These are phyloP conservation scores for Pelargonium cotyledonis DNA, from an alignment of 441 rosid species.

Conservation along the genomic window DNA sequence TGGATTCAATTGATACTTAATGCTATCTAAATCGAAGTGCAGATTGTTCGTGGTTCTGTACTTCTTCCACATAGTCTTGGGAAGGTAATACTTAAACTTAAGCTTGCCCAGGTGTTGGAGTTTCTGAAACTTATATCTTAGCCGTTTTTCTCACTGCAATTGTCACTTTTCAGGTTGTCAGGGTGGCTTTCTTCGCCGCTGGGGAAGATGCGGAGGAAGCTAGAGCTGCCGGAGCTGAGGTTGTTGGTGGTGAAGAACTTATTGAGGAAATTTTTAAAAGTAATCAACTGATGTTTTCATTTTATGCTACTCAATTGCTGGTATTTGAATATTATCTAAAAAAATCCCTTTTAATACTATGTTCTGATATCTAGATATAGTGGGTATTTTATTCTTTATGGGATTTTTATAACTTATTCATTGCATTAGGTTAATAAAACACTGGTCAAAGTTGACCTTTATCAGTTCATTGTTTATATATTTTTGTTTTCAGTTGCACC, in stretches of 20 bases:
- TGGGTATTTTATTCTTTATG: not conserved
- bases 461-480: not conserved
- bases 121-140: not conserved
- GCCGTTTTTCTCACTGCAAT: slow-evolving; percentile 4
- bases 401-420: no score
- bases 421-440: no score
- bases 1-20: not conserved
- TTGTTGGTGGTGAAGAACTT: slow-evolving; percentile 84
- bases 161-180: slow-evolving; percentile 53
- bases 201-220: slow-evolving; percentile 97
- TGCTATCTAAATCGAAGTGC: slow-evolving; percentile 24
- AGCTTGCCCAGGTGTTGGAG: slow-evolving; percentile 4
- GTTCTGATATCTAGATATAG: no score
- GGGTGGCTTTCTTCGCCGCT: slow-evolving; percentile 86
- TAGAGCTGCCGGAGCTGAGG: slow-evolving; percentile 94
- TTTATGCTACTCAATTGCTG: not conserved
- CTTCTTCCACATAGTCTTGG: slow-evolving; percentile 77
- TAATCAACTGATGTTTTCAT: slow-evolving; percentile 28
- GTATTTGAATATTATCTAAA: slow-evolving; percentile 5
- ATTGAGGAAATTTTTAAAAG: slow-evolving; percentile 66
- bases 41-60: slow-evolving; percentile 92
- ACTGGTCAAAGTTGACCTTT: not conserved
- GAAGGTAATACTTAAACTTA: slow-evolving; percentile 45
- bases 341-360: not conserved
- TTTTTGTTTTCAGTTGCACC: not conserved